Conservation (phyloP, 164 flowering plant species). For the Cinnamomum micranthum region DNA sequence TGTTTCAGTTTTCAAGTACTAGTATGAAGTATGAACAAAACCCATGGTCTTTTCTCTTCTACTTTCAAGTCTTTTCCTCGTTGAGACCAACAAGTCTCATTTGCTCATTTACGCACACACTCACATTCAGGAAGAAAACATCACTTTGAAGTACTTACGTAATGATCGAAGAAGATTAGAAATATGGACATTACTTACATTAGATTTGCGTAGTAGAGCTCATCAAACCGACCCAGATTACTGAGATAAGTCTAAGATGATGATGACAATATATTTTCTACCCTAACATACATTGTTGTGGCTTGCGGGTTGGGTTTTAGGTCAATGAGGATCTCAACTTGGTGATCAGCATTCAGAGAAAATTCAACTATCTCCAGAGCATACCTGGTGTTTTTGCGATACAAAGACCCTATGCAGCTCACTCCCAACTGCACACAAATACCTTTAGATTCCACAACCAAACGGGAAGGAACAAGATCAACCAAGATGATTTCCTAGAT, state of each 20-base stretch:
- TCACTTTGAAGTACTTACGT: too few species aligned
- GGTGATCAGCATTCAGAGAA: slow-evolving; percentile 66
- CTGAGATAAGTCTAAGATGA: too few species aligned
- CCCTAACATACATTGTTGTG: not conserved
- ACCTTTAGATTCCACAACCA: slow-evolving; percentile 21
- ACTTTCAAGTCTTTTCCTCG: too few species aligned
- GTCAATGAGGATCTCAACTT: slow-evolving; percentile 63
- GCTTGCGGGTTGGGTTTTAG: slow-evolving; percentile 23
- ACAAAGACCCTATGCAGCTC: slow-evolving; percentile 52
- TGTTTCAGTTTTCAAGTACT: not conserved
- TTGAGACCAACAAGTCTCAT: too few species aligned
- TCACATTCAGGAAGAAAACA: too few species aligned
- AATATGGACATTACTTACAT: too few species aligned
- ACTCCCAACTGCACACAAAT: slow-evolving; percentile 26
- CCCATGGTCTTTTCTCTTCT: not conserved
- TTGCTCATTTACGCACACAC: too few species aligned
- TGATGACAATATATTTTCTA: not conserved
- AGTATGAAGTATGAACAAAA: not conserved
- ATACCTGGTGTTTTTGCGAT: slow-evolving; percentile 55
- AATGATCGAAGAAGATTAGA: too few species aligned
- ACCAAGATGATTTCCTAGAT: slow-evolving; percentile 18
- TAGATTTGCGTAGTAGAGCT: too few species aligned
- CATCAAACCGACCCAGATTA: too few species aligned
- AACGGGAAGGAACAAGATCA: slow-evolving; percentile 10
- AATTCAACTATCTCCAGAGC: slow-evolving; percentile 67